phyloP scores from a whole-genome alignment of 2,329 filamentous ascomycete species.

The Cladosporium sp. region DNA sequence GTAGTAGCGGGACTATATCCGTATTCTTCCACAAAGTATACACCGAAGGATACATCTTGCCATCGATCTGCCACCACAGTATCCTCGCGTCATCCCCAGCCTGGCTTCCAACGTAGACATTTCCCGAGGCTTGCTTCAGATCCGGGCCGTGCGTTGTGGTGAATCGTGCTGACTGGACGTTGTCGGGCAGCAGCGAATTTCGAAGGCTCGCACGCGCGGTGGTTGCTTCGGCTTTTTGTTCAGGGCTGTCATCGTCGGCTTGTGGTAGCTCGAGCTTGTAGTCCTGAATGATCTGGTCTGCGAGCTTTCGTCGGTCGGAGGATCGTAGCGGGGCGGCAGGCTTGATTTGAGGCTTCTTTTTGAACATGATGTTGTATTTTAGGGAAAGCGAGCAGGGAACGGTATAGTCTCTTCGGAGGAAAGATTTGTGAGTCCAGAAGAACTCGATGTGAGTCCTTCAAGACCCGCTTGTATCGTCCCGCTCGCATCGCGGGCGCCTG shows the following conservation, averaged over 20 bases:
- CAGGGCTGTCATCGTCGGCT: constrained; percentile 29
- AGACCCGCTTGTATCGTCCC: too few species aligned
- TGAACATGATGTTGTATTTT: constrained; percentile 27
- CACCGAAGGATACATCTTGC: constrained; percentile 49
- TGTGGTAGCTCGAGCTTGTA: constrained; percentile 42
- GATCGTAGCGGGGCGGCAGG: constrained; percentile 59
- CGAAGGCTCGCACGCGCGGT: constrained; percentile 47
- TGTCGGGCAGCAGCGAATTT: constrained; percentile 57
- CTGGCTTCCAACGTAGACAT: constrained; percentile 57
- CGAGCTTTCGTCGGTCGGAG: constrained; percentile 60
- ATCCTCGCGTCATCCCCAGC: constrained; percentile 52
- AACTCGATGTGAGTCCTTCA: too few species aligned
- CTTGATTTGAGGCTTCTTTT: constrained; percentile 50
- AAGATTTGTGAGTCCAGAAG: neutral
- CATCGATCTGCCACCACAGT: constrained; percentile 59
- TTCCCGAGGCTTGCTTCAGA: constrained; percentile 55
- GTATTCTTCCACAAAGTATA: constrained; percentile 63
- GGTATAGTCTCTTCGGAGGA: neutral
- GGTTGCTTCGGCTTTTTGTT: constrained; percentile 40
- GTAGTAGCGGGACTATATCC: constrained; percentile 55
- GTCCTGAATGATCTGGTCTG: constrained; percentile 60
- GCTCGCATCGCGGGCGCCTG: too few species aligned
- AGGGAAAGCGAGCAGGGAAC: neutral
- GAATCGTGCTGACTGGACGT: constrained; percentile 56
- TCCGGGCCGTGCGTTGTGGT: constrained; percentile 59